Conservation (phyloP, 768 basidiomycete species). For the Mycena alexandri region DNA sequence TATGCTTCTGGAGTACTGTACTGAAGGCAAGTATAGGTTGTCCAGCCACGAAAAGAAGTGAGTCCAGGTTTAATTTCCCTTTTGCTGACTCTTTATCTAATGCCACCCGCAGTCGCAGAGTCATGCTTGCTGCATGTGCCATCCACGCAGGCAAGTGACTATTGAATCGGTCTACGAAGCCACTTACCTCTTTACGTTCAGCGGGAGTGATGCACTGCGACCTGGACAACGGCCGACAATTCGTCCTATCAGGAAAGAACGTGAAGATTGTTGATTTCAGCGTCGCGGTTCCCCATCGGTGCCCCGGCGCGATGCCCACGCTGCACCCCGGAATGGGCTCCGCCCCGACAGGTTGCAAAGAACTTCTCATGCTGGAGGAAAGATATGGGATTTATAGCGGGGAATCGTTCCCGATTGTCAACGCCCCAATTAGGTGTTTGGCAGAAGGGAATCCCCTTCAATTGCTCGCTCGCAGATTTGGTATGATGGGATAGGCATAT, state of each 20-base stretch:
- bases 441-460: constrained; percentile 10
- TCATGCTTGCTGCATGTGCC: constrained; percentile 34
- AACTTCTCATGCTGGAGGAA: constrained; percentile 14
- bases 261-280: constrained; percentile 35
- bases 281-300: constrained; percentile 11
- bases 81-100: neutral
- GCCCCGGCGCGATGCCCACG: constrained; percentile 13
- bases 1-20: constrained; percentile 32
- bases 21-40: neutral
- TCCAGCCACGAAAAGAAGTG: constrained; percentile 17
- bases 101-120: constrained; percentile 20
- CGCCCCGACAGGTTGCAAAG: constrained; percentile 6
- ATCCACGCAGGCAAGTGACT: constrained; percentile 23
- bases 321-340: constrained; percentile 21
- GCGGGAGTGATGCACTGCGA: constrained; percentile 26
- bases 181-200: neutral
- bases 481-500: constrained; percentile 9
- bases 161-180: neutral
- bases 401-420: neutral
- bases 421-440: neutral
- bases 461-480: constrained; percentile 5
- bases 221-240: constrained; percentile 14
- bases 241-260: constrained; percentile 21
- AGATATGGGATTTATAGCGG: constrained; percentile 23
- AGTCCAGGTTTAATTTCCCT: neutral